A percentile compares a stretch with the other conserved stretches of the same genome.
phyloP scores from a whole-genome alignment of 495 filamentous ascomycete species.

The Lasiosphaeriaceae sp. region DNA sequence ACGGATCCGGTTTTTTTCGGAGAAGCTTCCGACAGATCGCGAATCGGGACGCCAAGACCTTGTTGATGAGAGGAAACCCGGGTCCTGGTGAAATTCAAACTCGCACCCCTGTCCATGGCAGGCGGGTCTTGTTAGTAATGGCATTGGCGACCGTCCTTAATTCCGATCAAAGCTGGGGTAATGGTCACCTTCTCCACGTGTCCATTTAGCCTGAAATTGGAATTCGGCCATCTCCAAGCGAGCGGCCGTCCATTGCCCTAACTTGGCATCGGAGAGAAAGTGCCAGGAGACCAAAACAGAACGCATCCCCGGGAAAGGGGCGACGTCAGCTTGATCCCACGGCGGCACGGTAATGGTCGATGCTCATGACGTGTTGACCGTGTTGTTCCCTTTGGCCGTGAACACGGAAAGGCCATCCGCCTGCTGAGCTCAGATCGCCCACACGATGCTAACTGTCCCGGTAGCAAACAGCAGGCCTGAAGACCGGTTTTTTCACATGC shows the following conservation, averaged over 20 bases:
- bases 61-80: slow-evolving; percentile 7
- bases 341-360: neutral
- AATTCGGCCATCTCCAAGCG: neutral
- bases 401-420: too few relatives aligned
- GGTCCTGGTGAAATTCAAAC: neutral
- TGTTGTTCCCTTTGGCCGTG: too few relatives aligned
- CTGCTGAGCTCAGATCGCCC: too few relatives aligned
- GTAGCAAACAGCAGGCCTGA: too few relatives aligned
- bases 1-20: slow-evolving; percentile 20
- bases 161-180: slow-evolving; percentile 2
- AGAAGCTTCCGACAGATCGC: slow-evolving; percentile 16
- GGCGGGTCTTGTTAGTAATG: neutral
- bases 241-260: slow-evolving; percentile 5
- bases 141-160: slow-evolving; percentile 8
- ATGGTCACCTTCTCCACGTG: slow-evolving; percentile 6
- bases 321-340: neutral
- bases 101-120: neutral
- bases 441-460: too few relatives aligned
- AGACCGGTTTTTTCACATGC: too few relatives aligned
- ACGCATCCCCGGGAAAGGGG: neutral
- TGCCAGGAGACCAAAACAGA: slow-evolving; percentile 14
- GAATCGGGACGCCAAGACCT: slow-evolving; percentile 18
- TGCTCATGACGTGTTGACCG: neutral
- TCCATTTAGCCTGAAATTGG: slow-evolving; percentile 16
- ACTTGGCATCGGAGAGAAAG: slow-evolving; percentile 13